Evolutionary conservation across 345 rosid species (phyloP).

Genomic region (Eutrema japonicum): DNA sequence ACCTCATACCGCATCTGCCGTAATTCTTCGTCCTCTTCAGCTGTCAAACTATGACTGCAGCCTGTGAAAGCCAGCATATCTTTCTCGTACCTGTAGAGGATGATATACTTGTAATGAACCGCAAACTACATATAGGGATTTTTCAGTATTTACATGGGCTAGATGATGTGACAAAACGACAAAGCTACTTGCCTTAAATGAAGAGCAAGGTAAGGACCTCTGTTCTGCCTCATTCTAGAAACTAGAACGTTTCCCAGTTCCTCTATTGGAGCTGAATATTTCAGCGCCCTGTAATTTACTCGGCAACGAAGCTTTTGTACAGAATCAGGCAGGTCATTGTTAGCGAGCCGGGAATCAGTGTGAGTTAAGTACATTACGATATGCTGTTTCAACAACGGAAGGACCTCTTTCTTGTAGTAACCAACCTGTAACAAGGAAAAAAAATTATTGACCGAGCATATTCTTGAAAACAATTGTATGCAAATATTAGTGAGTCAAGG

Average conservation of each 20-base stretch:
- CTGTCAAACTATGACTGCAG: slow-evolving; percentile 83
- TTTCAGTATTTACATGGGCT: slow-evolving; percentile 2
- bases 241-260: slow-evolving; percentile 76
- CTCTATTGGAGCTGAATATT: slow-evolving; percentile 81
- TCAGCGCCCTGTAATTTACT: slow-evolving; percentile 80
- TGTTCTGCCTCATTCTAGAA: slow-evolving; percentile 76
- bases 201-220: slow-evolving; percentile 87
- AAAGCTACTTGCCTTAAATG: slow-evolving; percentile 73
- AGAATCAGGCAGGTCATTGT: slow-evolving; percentile 68
- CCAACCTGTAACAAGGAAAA: slow-evolving; percentile 55
- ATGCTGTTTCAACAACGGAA: slow-evolving; percentile 80
- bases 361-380: slow-evolving; percentile 86
- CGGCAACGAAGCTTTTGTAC: slow-evolving; percentile 90
- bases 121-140: neutral
- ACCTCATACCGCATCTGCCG: slow-evolving; percentile 80
- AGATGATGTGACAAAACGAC: slow-evolving; percentile 7
- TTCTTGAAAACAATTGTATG: neutral
- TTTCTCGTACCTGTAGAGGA: slow-evolving; percentile 76
- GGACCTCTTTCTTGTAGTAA: slow-evolving; percentile 82
- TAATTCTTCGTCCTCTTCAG: slow-evolving; percentile 84
- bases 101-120: slow-evolving; percentile 18
- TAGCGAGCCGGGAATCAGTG: slow-evolving; percentile 93
- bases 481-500: slow-evolving; percentile 2
- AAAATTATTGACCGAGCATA: neutral
- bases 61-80: slow-evolving; percentile 99